These are phyloP conservation scores for Metarhizium robertsii DNA, from an alignment of 2,329 filamentous ascomycete species.

Conservation along the genomic window DNA sequence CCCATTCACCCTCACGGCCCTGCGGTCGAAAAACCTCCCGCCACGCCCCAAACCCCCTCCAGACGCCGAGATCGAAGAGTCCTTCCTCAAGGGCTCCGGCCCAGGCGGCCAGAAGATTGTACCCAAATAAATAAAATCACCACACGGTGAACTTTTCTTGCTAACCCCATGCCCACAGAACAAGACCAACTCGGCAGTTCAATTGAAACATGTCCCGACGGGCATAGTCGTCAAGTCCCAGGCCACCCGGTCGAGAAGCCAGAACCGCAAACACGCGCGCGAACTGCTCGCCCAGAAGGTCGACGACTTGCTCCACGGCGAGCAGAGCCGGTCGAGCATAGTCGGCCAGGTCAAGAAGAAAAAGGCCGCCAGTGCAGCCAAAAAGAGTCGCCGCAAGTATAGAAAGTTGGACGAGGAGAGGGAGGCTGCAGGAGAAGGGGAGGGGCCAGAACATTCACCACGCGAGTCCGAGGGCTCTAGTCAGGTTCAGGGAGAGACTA, in stretches of 20 bases:
- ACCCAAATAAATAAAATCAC: conserved; percentile 11
- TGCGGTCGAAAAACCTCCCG: conserved; percentile 48
- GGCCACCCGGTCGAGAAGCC: conserved; percentile 73
- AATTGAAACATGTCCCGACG: conserved; percentile 82
- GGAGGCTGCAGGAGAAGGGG: conserved; percentile 9
- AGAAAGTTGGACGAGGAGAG: conserved; percentile 47
- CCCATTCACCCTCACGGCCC: conserved; percentile 22
- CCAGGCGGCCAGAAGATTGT: conserved; percentile 96
- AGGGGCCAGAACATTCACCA: background rate
- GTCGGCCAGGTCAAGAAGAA: conserved; percentile 54
- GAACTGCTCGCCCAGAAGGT: conserved; percentile 64
- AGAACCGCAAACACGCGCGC: conserved; percentile 82
- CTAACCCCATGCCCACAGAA: conserved; percentile 45
- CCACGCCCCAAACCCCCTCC: conserved; percentile 63
- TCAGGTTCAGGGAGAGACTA: background rate
- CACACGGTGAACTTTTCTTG: too few relatives aligned
- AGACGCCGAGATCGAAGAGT: conserved; percentile 72
- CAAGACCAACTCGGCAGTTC: conserved; percentile 92
- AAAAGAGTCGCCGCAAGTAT: conserved; percentile 81
- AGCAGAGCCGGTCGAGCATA: conserved; percentile 54
- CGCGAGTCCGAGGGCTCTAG: background rate
- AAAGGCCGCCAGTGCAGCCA: conserved; percentile 65
- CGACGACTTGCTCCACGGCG: conserved; percentile 65
- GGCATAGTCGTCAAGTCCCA: conserved; percentile 93
- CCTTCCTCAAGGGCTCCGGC: conserved; percentile 82